phyloP scores from a whole-genome alignment of 2,329 filamentous ascomycete genomes.

The Aspergillus sp. region DNA sequence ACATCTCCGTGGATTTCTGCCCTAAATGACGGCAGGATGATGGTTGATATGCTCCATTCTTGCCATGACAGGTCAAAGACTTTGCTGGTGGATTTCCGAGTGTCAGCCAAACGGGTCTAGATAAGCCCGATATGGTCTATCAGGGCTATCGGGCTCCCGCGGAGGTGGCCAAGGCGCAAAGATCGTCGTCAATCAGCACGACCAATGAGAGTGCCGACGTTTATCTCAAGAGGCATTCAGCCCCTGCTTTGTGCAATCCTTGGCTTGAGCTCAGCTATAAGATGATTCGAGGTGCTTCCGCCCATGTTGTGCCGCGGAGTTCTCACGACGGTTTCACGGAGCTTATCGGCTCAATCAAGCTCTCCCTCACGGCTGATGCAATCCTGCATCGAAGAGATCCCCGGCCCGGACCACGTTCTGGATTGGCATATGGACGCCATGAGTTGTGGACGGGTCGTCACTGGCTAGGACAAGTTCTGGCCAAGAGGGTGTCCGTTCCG shows the following conservation, averaged over 20 bases:
- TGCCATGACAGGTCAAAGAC: background rate
- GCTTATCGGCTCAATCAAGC: slow-evolving; percentile 13
- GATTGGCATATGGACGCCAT: slow-evolving; percentile 1
- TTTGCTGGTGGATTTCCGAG: background rate
- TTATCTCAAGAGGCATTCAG: slow-evolving; percentile 6
- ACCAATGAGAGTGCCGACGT: slow-evolving; percentile 9
- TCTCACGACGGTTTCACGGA: background rate
- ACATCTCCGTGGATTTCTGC: background rate
- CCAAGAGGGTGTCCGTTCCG: background rate
- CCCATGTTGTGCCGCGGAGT: slow-evolving; percentile 7
- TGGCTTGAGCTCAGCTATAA: slow-evolving; percentile 4
- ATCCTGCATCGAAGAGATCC: background rate
- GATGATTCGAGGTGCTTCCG: slow-evolving; percentile 1
- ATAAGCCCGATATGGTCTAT: slow-evolving; percentile 9
- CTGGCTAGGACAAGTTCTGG: background rate
- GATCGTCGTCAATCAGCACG: background rate
- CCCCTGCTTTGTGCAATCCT: slow-evolving; percentile 2
- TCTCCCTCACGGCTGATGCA: background rate
- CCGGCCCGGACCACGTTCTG: background rate
- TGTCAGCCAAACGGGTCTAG: slow-evolving; percentile 5
- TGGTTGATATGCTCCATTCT: background rate
- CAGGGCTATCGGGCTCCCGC: slow-evolving; percentile 10
- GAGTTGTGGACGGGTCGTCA: background rate
- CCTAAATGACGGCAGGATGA: background rate
- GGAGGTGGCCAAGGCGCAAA: slow-evolving; percentile 6